These are phyloP conservation scores for Boletus subcaerulescens DNA, from an alignment of 768 basidiomycete species.

Conservation along the genomic window DNA sequence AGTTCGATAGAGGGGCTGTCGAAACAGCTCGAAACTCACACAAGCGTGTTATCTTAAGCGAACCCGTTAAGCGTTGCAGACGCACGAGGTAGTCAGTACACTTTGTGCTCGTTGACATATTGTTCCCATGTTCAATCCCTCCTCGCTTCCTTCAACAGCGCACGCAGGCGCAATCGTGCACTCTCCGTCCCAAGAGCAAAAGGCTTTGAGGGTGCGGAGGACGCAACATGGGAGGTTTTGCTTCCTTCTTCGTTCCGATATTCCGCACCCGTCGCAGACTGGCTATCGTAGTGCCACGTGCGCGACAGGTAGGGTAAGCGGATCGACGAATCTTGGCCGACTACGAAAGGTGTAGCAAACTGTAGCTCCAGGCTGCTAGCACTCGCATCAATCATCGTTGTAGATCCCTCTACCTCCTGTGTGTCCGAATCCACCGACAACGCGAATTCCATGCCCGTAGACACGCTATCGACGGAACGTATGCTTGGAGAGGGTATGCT, in stretches of 20 bases:
- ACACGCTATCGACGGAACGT: constrained; percentile 7
- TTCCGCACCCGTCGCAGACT: background rate
- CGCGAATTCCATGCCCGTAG: constrained; percentile 3
- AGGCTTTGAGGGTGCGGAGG: background rate
- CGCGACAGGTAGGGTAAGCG: constrained; percentile 8
- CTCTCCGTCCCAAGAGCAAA: constrained; percentile 6
- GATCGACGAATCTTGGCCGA: background rate
- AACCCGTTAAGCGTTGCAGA: background rate
- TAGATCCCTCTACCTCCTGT: background rate
- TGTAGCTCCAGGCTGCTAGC: constrained; percentile 20
- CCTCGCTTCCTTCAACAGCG: constrained; percentile 18
- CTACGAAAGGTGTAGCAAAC: constrained; percentile 11
- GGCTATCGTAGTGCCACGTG: constrained; percentile 18
- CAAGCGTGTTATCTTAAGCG: background rate
- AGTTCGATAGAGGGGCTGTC: too few species aligned
- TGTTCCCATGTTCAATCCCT: background rate
- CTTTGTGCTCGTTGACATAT: too few species aligned
- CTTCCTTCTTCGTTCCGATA: background rate
- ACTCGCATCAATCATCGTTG: constrained; percentile 3
- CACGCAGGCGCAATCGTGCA: constrained; percentile 13
- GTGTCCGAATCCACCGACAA: background rate
- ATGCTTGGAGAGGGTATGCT: background rate
- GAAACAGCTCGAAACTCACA: background rate
- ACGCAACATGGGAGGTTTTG: background rate
- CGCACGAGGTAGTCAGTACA: background rate